Conservation (phyloP, 306 rosid species). For the Medicago truncatula region DNA sequence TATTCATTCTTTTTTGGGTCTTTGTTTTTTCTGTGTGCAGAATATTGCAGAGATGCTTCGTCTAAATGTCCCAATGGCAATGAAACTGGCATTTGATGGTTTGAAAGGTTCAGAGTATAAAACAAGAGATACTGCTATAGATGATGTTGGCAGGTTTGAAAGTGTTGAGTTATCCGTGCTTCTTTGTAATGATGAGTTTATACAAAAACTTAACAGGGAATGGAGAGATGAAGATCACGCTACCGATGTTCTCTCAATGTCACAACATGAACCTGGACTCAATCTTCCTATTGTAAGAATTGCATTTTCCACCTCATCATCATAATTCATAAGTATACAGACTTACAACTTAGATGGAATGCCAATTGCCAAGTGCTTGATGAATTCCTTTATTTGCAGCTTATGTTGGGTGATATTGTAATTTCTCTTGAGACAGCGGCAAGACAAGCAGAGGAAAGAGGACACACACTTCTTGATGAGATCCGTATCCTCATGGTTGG, state of each 20-base stretch:
- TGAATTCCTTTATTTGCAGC: slow-evolving; percentile 60
- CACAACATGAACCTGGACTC: slow-evolving; percentile 73
- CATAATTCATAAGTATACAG: slow-evolving; percentile 11
- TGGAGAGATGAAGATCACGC: slow-evolving; percentile 94
- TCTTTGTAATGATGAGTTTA: slow-evolving; percentile 82
- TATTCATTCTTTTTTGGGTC: slow-evolving; percentile 20
- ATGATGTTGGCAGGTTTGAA: slow-evolving; percentile 72
- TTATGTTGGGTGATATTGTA: slow-evolving; percentile 86
- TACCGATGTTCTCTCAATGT: slow-evolving; percentile 89
- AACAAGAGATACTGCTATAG: slow-evolving; percentile 73
- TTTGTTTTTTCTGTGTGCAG: slow-evolving; percentile 53
- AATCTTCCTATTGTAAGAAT: slow-evolving; percentile 79
- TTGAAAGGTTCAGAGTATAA: slow-evolving; percentile 62
- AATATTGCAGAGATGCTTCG: slow-evolving; percentile 79
- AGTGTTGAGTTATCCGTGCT: slow-evolving; percentile 81
- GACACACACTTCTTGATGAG: slow-evolving; percentile 82
- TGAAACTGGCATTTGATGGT: slow-evolving; percentile 80
- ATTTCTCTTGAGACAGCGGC: slow-evolving; percentile 93
- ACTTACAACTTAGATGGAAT: slow-evolving; percentile 3
- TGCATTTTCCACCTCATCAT: slow-evolving; percentile 34
- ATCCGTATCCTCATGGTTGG: slow-evolving; percentile 87
- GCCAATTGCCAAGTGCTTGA: slow-evolving; percentile 37
- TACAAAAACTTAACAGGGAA: slow-evolving; percentile 80
- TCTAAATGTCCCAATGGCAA: slow-evolving; percentile 71
- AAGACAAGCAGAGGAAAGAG: slow-evolving; percentile 93